Base-by-base conservation (phyloP, 495 filamentous ascomycete genomes). In the Niebla homalea region DNA sequence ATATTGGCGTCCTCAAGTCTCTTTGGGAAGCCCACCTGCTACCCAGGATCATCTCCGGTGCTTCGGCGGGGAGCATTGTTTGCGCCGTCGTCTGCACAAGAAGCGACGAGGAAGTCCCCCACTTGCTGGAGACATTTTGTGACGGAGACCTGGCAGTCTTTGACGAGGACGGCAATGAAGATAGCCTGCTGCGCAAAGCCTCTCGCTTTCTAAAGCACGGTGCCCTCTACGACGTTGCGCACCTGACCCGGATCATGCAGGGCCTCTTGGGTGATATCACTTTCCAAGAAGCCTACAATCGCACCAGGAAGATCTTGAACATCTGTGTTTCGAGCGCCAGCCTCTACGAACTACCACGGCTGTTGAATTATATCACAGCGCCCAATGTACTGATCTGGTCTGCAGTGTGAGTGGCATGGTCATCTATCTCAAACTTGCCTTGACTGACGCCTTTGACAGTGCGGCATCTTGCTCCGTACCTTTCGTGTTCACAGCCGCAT, bases 351-450 rank as follows among this genome's bases (percentile, higher is more conserved):
- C 75, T 93, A 15, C 89, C 88, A 0, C 72, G 83, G 37, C 69
- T 97, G 8, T 72, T 97, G 51, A 96, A 97, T 63, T 95, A 94
- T 58, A 79, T 94, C 43, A 94, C 90, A 0, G 83, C 88, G 11
- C 88, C 89, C 0, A 89, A 95, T 60, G 90, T 96, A 49, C 71
- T 95, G 65, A 90, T 97, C 43, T 94, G 89, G 89, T 95, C 89
- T 48, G 90, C 90, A 41, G 90, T 97, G 73, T 81, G 69, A 73
- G 78, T 73, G 21, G 8, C 44, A 36, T 16, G 42, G 38, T 35
- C 6, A 7, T 14, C 10, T 20, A 5, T 0, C 47, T 22, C 6
- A 18, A 26, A 32, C 4, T 6, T 21, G 18, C 35, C 26, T 61
- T 60, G 65, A 52, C 67, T 48, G 20, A 20, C 46, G 2, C 14